These are phyloP conservation scores for Vitis riparia DNA, from an alignment of 164 flowering plant genomes.

Conservation along the genomic window DNA sequence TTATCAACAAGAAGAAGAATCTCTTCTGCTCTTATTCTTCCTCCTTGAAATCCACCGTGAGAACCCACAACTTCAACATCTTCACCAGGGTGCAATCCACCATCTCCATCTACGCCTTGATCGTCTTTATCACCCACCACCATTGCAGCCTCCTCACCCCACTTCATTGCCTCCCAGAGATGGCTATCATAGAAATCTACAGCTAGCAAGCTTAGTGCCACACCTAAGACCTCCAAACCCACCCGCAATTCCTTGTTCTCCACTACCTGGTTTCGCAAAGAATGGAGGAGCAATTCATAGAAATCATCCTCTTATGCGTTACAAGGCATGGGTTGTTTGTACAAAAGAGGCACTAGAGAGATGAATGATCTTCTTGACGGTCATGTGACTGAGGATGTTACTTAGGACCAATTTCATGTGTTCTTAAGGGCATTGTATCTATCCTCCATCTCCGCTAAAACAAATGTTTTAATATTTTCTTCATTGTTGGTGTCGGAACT, in stretches of 20 bases:
- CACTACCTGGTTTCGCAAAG: neutral
- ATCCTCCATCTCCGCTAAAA: conserved; percentile 48
- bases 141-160: neutral
- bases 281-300: neutral
- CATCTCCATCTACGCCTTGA: conserved; percentile 58
- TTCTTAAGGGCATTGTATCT: conserved; percentile 52
- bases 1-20: conserved; percentile 22
- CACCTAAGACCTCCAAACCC: neutral
- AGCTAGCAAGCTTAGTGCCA: neutral
- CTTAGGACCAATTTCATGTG: conserved; percentile 36
- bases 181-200: conserved; percentile 21
- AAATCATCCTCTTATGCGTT: conserved; percentile 35
- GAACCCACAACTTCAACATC: conserved; percentile 22
- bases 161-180: conserved; percentile 21
- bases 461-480: conserved; percentile 59
- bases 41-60: neutral
- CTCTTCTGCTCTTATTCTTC: conserved; percentile 13
- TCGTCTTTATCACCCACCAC: conserved; percentile 56
- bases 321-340: conserved; percentile 76
- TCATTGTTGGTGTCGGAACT: conserved; percentile 21
- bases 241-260: neutral
- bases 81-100: conserved; percentile 69
- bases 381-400: conserved; percentile 47
- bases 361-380: conserved; percentile 72
- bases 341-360: conserved; percentile 56